Conservation (phyloP, 768 basidiomycete genomes). For the Mrakia gelida region DNA sequence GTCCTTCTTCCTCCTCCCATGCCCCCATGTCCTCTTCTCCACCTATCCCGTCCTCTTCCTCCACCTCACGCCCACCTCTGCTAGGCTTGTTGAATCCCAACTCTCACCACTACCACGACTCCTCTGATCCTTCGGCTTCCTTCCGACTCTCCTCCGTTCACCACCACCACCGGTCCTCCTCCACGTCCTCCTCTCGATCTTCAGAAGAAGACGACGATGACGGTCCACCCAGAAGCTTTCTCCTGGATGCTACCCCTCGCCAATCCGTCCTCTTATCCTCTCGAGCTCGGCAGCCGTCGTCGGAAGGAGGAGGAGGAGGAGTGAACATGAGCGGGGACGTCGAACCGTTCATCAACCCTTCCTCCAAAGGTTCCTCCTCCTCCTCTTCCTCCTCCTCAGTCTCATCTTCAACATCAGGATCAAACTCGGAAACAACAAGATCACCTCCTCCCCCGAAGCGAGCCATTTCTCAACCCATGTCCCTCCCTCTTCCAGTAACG, state of each 20-base stretch:
- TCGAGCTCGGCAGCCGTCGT: background rate
- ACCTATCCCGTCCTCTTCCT: background rate
- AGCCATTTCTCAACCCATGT: background rate
- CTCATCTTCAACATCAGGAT: background rate
- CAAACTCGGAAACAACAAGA: background rate
- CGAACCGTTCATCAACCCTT: slow-evolving; percentile 2
- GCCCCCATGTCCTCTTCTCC: background rate
- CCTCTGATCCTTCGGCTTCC: background rate
- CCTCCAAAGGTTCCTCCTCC: background rate
- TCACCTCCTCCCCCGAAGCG: background rate
- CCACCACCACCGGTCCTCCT: background rate
- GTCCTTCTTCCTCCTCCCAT: background rate
- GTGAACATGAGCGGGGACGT: background rate
- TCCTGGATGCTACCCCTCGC: background rate
- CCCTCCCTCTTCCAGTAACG: slow-evolving; percentile 1
- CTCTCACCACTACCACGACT: slow-evolving; percentile 1
- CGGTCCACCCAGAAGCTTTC: background rate
- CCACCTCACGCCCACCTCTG: background rate
- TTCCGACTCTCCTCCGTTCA: background rate
- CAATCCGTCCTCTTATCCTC: background rate
- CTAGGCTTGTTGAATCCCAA: background rate
- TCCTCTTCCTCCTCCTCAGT: background rate
- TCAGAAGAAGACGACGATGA: background rate
- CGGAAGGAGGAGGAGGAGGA: background rate
- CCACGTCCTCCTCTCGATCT: background rate